These are phyloP conservation scores for Gymnopilus dilepis DNA, from an alignment of 768 basidiomycete genomes.

Conservation along the genomic window DNA sequence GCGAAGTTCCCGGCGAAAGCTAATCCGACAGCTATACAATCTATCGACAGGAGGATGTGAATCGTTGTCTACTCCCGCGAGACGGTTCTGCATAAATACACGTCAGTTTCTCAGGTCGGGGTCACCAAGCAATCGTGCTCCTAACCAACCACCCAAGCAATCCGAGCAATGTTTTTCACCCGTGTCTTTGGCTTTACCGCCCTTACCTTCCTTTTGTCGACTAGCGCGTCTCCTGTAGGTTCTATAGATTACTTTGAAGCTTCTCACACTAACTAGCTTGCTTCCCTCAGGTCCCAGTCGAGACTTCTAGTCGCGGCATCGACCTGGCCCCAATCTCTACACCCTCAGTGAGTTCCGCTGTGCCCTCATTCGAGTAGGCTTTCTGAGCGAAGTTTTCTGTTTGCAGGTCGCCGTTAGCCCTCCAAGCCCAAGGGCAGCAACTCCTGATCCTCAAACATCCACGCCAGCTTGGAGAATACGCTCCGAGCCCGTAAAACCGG, in stretches of 20 bases:
- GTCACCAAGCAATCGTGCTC: neutral
- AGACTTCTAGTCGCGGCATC: neutral
- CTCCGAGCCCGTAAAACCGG: neutral
- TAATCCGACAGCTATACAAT: neutral
- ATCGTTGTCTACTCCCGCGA: neutral
- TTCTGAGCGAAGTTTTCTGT: too few relatives aligned
- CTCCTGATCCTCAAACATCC: neutral
- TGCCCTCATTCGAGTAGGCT: too few relatives aligned
- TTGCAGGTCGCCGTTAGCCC: neutral
- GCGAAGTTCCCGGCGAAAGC: neutral
- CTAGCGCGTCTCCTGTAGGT: neutral
- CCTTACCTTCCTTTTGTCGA: neutral
- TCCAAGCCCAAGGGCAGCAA: neutral
- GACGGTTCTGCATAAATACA: neutral
- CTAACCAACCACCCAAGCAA: neutral
- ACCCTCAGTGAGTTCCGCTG: neutral
- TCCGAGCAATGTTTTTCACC: neutral
- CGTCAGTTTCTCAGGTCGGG: neutral
- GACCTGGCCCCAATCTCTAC: neutral
- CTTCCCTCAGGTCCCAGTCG: neutral
- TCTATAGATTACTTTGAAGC: too few relatives aligned
- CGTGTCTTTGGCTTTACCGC: neutral
- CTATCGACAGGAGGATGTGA: neutral
- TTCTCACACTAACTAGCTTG: neutral
- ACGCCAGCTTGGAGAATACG: slow-evolving; percentile 5